phyloP scores from a whole-genome alignment of 257 asterid genomes.

The Solanum pinnatisectum region DNA sequence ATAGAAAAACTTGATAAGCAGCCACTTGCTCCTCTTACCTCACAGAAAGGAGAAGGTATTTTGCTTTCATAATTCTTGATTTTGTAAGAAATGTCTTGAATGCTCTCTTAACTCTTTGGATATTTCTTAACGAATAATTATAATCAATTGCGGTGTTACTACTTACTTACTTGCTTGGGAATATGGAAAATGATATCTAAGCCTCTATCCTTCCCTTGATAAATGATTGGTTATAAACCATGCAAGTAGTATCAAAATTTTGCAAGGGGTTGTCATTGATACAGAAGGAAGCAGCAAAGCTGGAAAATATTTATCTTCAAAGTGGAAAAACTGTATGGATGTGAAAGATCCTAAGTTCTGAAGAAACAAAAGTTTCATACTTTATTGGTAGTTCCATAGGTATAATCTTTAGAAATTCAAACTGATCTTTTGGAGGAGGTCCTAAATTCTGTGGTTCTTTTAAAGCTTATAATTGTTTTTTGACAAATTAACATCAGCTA shows the following conservation, averaged over 20 bases:
- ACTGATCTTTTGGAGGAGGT: background rate
- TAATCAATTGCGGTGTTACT: background rate
- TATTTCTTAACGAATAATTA: background rate
- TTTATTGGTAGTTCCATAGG: background rate
- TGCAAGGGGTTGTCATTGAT: background rate
- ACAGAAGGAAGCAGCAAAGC: background rate
- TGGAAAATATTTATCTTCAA: background rate
- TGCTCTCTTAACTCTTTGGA: background rate
- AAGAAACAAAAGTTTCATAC: background rate
- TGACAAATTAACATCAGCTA: background rate
- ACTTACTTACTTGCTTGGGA: background rate
- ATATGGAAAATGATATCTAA: background rate
- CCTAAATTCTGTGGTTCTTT: background rate
- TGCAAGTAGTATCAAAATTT: background rate
- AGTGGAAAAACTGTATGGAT: background rate
- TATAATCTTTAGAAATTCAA: background rate
- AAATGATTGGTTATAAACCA: background rate
- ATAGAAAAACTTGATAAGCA: constrained; percentile 59
- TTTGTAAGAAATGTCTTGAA: constrained; percentile 10
- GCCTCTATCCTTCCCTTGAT: background rate
- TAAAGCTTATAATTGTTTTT: background rate
- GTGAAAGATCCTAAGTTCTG: background rate
- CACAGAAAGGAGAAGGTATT: constrained; percentile 56
- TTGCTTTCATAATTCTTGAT: background rate
- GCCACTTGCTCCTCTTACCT: constrained; percentile 59